Evolutionary conservation across 2,329 filamentous ascomycete species (phyloP).

Genomic region (Dactylonectria estremocensis): DNA sequence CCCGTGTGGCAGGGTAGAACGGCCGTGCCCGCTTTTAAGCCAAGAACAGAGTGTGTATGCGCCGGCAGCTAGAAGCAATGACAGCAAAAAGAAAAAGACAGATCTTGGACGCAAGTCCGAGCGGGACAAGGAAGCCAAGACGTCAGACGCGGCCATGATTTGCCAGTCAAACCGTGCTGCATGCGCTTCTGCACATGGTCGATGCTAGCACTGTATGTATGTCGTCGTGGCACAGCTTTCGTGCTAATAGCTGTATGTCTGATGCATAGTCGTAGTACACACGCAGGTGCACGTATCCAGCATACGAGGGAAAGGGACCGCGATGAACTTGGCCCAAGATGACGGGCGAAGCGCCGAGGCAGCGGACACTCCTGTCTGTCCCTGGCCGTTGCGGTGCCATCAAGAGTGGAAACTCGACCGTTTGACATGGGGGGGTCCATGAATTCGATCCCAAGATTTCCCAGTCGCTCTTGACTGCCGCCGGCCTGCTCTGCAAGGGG

Average conservation of each 20-base stretch:
- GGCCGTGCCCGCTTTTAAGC: conserved; percentile 11
- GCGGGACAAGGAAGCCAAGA: conserved; percentile 1
- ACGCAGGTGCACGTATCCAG: background rate
- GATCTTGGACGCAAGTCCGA: conserved; percentile 4
- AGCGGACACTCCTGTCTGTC: conserved; percentile 16
- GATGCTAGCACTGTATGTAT: background rate
- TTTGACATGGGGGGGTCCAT: conserved; percentile 27
- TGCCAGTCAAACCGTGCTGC: conserved; percentile 6
- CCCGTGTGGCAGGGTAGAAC: conserved; percentile 22
- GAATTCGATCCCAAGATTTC: conserved; percentile 25
- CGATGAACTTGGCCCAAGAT: background rate
- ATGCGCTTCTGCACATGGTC: background rate
- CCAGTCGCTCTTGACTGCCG: conserved; percentile 35
- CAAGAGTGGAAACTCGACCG: conserved; percentile 34
- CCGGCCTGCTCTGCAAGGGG: conserved; percentile 17
- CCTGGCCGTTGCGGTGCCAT: conserved; percentile 42
- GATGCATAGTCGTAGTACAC: no score
- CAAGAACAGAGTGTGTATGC: background rate
- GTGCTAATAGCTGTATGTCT: background rate
- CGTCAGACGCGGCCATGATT: conserved; percentile 14
- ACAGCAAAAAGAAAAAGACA: background rate
- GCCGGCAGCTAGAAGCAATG: conserved; percentile 10
- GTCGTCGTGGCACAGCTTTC: background rate
- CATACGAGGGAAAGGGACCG: background rate
- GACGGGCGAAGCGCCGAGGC: conserved; percentile 2